Base-by-base conservation (phyloP, 371 early-diverging fungal species). In the Smittium culicis region DNA sequence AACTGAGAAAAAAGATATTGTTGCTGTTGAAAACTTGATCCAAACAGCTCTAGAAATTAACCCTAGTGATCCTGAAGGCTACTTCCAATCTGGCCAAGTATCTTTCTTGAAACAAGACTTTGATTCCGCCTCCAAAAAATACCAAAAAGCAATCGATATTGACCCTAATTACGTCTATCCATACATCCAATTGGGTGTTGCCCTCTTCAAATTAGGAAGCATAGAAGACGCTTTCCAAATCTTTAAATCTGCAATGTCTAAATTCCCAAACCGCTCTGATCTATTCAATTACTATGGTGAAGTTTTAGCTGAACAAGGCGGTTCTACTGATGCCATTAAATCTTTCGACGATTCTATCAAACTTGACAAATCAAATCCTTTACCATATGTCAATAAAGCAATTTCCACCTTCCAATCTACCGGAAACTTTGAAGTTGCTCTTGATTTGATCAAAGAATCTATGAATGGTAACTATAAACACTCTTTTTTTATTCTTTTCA, bases 251-350 rank as follows among this genome's bases (percentile, higher is more conserved):
- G 88, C 92, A 0, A 75, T 85, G 69, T 80, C 82, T 72, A 82
- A 84, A 67, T 96, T 96, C 82, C 83, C 87, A 57, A 72, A 84
- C 34, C 85, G 86, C 54, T 85, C 90, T 35, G 96, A 97, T 74
- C 88, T 94, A 30, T 92, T 83, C 82, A 95, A 96, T 82, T 96
- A 95, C 79, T 91, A 92, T 68, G 96, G 94, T 73, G 98, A 97
- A 79, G 82, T 97, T 27, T 76, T 94, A 58, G 79, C 91, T 63
- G 96, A 97, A 70, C 88, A 90, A 73, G 89, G 89, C 72, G 81
- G 82, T 56, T 81, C 86, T 54, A 82, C 83, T 14, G 95, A 95
- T 80, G 98, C 95, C 29, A 81, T 92, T 70, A 90, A 88, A 77
- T 97, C 96, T 74, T 92, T 92, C 68, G 90, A 96, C 63, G 83